phyloP scores from a whole-genome alignment of 257 asterid genomes.

The Henckelia pumila region DNA sequence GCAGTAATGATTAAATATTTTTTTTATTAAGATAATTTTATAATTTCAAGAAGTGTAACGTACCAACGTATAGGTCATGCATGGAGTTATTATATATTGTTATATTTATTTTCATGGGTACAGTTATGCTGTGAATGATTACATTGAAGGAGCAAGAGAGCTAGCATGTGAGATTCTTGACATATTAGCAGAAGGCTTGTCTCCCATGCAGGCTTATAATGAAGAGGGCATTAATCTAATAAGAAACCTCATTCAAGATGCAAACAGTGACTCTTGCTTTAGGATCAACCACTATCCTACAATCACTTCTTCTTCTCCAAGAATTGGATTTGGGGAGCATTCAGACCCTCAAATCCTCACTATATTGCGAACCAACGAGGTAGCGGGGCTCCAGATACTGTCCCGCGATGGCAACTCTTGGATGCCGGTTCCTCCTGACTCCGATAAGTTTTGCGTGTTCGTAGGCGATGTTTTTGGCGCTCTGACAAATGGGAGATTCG shows the following conservation, averaged over 20 bases:
- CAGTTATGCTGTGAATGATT: slow-evolving; percentile 57
- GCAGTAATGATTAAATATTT: too few relatives aligned
- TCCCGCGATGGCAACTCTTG: slow-evolving; percentile 46
- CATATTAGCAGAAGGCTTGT: slow-evolving; percentile 53
- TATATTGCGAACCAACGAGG: slow-evolving; percentile 62
- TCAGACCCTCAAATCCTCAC: slow-evolving; percentile 82
- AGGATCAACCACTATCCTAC: slow-evolving; percentile 72
- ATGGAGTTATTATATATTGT: too few relatives aligned
- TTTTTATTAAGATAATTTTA: too few relatives aligned
- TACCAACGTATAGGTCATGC: too few relatives aligned
- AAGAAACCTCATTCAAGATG: slow-evolving; percentile 48
- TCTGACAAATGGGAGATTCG: slow-evolving; percentile 64
- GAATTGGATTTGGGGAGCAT: slow-evolving; percentile 83
- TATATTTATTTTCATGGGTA: slow-evolving; percentile 7
- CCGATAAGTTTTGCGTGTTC: slow-evolving; percentile 52
- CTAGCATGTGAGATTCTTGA: slow-evolving; percentile 65
- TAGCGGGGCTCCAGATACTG: slow-evolving; percentile 65
- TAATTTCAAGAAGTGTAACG: too few relatives aligned
- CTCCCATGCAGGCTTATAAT: neutral
- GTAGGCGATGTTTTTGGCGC: slow-evolving; percentile 73
- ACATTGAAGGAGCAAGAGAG: slow-evolving; percentile 50
- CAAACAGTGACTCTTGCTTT: slow-evolving; percentile 72
- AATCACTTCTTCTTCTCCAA: slow-evolving; percentile 4
- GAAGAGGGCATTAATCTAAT: slow-evolving; percentile 43
- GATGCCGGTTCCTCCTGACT: slow-evolving; percentile 62